Conservation (phyloP, 805 yeast species). For the Pichia deserticola region DNA sequence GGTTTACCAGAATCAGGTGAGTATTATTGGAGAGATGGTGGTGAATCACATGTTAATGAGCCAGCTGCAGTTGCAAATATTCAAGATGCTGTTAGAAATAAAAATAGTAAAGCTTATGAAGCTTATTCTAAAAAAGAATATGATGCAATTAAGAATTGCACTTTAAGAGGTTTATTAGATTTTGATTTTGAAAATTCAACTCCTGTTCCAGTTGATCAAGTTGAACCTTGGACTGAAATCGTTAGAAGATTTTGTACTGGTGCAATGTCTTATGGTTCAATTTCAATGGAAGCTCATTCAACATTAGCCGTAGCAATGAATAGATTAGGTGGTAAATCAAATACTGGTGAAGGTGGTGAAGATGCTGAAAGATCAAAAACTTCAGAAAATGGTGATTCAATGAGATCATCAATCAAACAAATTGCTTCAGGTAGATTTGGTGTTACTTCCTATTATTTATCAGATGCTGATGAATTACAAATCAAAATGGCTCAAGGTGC, state of each 20-base stretch:
- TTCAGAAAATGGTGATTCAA: slow-evolving; percentile 85
- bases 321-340: slow-evolving; percentile 93
- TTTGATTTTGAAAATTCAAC: slow-evolving; percentile 68
- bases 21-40: slow-evolving; percentile 98
- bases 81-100: slow-evolving; percentile 97
- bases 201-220: slow-evolving; percentile 91
- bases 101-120: slow-evolving; percentile 88
- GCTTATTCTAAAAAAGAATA: slow-evolving; percentile 83
- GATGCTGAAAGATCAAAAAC: slow-evolving; percentile 84
- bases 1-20: slow-evolving; percentile 93
- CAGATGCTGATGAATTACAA: slow-evolving; percentile 96
- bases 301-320: slow-evolving; percentile 98
- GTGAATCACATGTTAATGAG: slow-evolving; percentile 89
- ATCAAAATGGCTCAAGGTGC: slow-evolving; percentile 99
- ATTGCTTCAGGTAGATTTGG: slow-evolving; percentile 98
- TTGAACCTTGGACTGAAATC: slow-evolving; percentile 99
- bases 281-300: slow-evolving; percentile 97
- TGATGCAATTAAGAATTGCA: slow-evolving; percentile 88
- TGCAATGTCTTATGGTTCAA: slow-evolving; percentile 99
- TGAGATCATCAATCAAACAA: slow-evolving; percentile 98
- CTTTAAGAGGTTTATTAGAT: slow-evolving; percentile 88
- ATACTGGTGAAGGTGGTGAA: slow-evolving; percentile 99
- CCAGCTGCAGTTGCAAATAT: slow-evolving; percentile 92
- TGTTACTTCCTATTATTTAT: slow-evolving; percentile 87
- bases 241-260: slow-evolving; percentile 98